Evolutionary conservation across 2,329 filamentous ascomycete genomes (phyloP), one percentile per base, ranked within the genome.

Genomic region (Penicillium sclerotiorum): DNA sequence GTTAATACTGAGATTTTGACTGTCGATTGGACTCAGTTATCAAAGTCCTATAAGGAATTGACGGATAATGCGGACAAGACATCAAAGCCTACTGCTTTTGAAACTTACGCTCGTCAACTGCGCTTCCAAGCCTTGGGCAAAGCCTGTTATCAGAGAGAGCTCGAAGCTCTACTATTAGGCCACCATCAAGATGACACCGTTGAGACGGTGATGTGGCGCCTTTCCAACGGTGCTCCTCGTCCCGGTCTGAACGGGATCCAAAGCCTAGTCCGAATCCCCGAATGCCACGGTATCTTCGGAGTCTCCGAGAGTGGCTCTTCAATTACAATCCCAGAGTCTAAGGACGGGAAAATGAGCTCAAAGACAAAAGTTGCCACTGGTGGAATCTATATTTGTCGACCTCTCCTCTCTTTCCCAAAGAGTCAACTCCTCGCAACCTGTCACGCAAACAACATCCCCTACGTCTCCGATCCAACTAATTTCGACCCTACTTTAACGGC

Each of bases 101-200:
- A 97, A 73, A 87, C 85, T 3, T 66, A 84, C 18, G 93, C 93
- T 6, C 85, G 94, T 20, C 80, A 72, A 18, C 76, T 87, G 27
- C 84, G 94, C 12, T 97, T 92, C 69, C 86, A 83, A 53, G 75
- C 78, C 1, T 70, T 97, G 1, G 92, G 88, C 1, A 65, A 60
- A 12, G 77, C 79, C 7, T 91, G 88, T 65, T 69, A 70, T 13
- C 66, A 73, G 1, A 59, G 73, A 5, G 66, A 73, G 0, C 81
- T 88, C 4, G 72, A 70, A 4, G 81, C 82, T 17, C 68, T 97
- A 1, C 80, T 96, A 32, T 75, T 95, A 22, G 94, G 87, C 4
- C 94, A 99, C 66, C 94, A 99, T 67, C 77, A 81, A 54, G 92
- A 96, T 63, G 94, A 99, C 63, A 90, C 94, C 64, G 88, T 91